Base-by-base conservation (phyloP, 345 rosid species). In the Gossypium longicalyx region DNA sequence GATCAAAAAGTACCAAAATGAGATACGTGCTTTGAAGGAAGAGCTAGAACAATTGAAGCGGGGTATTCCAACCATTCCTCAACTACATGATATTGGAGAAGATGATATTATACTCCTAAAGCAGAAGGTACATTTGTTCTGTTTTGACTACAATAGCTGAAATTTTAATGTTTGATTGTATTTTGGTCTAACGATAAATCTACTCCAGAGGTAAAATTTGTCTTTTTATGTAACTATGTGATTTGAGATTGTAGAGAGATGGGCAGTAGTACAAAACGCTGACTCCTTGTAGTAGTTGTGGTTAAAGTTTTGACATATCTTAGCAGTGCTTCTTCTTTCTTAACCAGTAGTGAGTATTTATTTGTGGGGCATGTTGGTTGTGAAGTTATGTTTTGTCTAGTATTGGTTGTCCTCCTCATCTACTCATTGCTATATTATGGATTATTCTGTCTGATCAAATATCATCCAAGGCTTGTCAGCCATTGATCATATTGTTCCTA, bases 1-100 rank as follows among this genome's bases (percentile, higher is more conserved):
- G 68, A 93, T 96, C 78, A 96, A 96, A 85, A 96, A 93, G 83
- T 91, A 96, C 75, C 99, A 93, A 87, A 86, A 90, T 70, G 98
- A 96, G 91, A 93, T 93, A 85, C 88, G 89, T 44, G 80, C 80
- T 67, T 85, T 96, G 73, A 96, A 90, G 87, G 97, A 96, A 83
- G 99, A 96, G 86, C 81, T 96, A 74, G 99, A 93, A 57, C 97
- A 87, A 78, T 73, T 96, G 81, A 96, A 91, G 85, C 87, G 84
- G 78, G 97, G 92, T 72, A 90, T 91, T 74, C 86, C 83, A 66
- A 86, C 91, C 67, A 81, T 87, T 87, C 90, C 98, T 73, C 94
- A 83, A 74, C 68, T 84, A 78, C 89, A 85, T 70, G 89, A 89
- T 76, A 79, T 76, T 12, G 84, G 85, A 73, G 91, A 86, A 86